Percentiles rank a stretch among this genome's conserved stretches.
Conservation (phyloP, 176 grass and related monocot species). For the Aegilops sharonensis region DNA sequence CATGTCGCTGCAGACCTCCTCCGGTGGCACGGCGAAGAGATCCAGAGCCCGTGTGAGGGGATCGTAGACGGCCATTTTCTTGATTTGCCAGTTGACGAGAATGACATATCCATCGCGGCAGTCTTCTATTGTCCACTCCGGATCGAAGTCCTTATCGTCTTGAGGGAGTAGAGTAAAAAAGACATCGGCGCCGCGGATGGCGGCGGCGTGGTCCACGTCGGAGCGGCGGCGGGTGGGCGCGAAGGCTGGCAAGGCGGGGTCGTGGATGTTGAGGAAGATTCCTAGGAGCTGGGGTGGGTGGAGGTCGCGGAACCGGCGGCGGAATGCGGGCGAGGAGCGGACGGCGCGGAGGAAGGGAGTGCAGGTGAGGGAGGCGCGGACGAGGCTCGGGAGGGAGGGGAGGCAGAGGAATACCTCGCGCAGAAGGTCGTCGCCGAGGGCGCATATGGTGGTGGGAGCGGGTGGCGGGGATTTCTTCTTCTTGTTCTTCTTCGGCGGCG, state of each 20-base stretch:
- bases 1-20: not conserved
- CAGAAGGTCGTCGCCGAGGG: not conserved
- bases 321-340: not conserved
- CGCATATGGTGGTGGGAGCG: not conserved
- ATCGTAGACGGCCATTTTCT: not conserved
- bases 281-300: not conserved
- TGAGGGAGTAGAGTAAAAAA: not conserved
- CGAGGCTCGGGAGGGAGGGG: constrained; percentile 2
- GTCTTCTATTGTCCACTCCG: not conserved
- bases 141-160: not conserved
- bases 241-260: not conserved
- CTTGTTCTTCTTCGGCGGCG: not conserved
- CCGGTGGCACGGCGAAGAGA: not conserved
- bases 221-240: not conserved
- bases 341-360: not conserved
- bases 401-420: not conserved
- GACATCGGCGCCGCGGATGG: not conserved
- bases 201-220: not conserved
- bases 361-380: constrained; percentile 2
- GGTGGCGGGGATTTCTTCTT: not conserved
- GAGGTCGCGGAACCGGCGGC: not conserved
- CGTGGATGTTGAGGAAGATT: not conserved
- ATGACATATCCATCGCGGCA: not conserved
- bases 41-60: constrained; percentile 1
- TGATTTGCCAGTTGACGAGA: not conserved